These are phyloP conservation scores for Tephrocybe sp. DNA, from an alignment of 768 basidiomycete genomes.

Conservation along the genomic window DNA sequence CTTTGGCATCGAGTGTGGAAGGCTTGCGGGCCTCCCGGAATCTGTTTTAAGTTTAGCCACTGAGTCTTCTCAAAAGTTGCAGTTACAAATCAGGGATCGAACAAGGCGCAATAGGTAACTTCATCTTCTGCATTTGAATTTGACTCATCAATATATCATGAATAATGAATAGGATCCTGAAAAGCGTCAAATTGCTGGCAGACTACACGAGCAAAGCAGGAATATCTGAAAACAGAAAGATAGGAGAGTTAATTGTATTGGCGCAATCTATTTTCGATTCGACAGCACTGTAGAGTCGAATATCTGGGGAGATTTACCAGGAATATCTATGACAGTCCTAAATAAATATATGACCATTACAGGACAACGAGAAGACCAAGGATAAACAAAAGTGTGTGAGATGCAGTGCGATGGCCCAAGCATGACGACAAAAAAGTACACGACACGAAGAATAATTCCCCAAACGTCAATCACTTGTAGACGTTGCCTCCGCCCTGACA, in stretches of 20 bases:
- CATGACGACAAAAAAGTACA: neutral
- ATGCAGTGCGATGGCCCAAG: neutral
- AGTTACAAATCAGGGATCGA: constrained; percentile 47
- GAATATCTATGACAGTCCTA: constrained; percentile 1
- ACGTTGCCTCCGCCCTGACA: neutral
- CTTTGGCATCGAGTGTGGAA: constrained; percentile 91
- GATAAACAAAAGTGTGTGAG: neutral
- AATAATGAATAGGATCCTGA: constrained; percentile 7
- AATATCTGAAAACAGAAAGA: neutral
- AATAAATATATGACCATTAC: neutral
- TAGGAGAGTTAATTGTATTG: constrained; percentile 11
- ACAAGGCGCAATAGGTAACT: constrained; percentile 48
- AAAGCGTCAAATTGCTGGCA: constrained; percentile 11
- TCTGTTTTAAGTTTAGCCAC: constrained; percentile 61
- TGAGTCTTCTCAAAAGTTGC: constrained; percentile 52
- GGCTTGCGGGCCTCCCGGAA: constrained; percentile 82
- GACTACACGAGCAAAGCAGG: constrained; percentile 3
- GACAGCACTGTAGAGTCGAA: constrained; percentile 3
- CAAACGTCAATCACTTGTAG: no score
- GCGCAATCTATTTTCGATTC: constrained; percentile 13
- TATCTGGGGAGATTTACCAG: constrained; percentile 1
- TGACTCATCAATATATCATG: neutral
- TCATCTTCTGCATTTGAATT: neutral
- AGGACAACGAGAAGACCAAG: neutral
- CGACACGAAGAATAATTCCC: neutral